Evolutionary conservation across 1,284 basidiomycete species (phyloP), one percentile per base, ranked within the genome.

Genomic region (Puccinia polysora): DNA sequence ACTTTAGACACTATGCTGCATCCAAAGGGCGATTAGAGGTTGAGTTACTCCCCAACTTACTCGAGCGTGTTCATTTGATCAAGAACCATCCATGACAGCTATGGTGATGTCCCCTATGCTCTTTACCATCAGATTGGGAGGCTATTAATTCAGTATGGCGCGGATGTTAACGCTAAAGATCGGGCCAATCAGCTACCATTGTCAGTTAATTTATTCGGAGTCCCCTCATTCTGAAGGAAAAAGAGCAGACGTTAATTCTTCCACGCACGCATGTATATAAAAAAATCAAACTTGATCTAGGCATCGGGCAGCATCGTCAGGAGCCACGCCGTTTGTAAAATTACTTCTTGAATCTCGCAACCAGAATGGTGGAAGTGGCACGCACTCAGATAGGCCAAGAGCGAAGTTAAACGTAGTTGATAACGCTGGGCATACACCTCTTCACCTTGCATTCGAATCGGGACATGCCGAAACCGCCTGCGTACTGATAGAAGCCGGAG

Each of bases 361-460:
- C 93, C 93, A 80, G 86, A 89, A 40, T 85, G 92, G 53, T 81
- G 96, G 64, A 96, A 96, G 79, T 47, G 74, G 23, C 12, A 63
- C 30, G 45, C 56, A 65, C 18, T 72, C 74, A 52, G 30, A 68
- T 89, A 89, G 12, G 85, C 85, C 60, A 91, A 95, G 83, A 85
- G 91, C 74, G 84, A 90, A 50, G 89, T 90, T 90, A 78, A 78
- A 83, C 80, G 50, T 72, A n/a, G 30, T 73, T 32, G 75, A 75
- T 70, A 74, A 75, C 30, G 71, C 78, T 89, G 92, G 92, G 56
- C 94, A 96, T 78, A 95, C 93, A 0, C 91, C 93, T 0, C 82
- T 97, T n/a, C 93, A 97, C 83, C 86, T 97, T 50, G 92, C 93
- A 5, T 88, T 97, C 86, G 93, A 97, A 78, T 92, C 89, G 71